Conservation (phyloP, 169 alveolate species). For the Cryptosporidium baileyi region DNA sequence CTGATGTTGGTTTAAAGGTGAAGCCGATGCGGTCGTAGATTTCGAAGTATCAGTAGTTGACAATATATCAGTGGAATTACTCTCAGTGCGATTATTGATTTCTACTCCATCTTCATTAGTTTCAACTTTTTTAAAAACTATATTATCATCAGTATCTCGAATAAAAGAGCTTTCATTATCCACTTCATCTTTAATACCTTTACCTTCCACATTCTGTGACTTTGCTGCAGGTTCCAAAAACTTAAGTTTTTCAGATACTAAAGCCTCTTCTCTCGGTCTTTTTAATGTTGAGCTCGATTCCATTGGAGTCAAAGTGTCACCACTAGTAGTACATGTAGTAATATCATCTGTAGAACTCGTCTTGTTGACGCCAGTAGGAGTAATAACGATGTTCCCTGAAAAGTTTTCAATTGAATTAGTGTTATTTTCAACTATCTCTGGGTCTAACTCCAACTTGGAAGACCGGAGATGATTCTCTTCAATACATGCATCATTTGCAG, state of each 20-base stretch:
- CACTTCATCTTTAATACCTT: background rate
- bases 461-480: background rate
- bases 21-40: slow-evolving; percentile 49
- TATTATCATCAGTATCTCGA: background rate
- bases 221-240: background rate
- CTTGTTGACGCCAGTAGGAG: slow-evolving; percentile 67
- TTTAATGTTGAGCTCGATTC: background rate
- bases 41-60: slow-evolving; percentile 37
- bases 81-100: slow-evolving; percentile 14
- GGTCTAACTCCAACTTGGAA: slow-evolving; percentile 13
- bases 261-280: slow-evolving; percentile 61
- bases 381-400: slow-evolving; percentile 31
- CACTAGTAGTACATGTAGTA: slow-evolving; percentile 59
- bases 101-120: background rate
- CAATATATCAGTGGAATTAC: slow-evolving; percentile 11
- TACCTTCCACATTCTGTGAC: background rate
- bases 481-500: background rate
- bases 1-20: slow-evolving; percentile 26
- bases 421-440: slow-evolving; percentile 14
- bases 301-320: slow-evolving; percentile 40
- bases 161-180: slow-evolving; percentile 3
- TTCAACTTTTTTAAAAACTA: slow-evolving; percentile 28
- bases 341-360: slow-evolving; percentile 45
- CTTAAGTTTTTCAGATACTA: background rate
- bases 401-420: slow-evolving; percentile 1